These are phyloP conservation scores for Lignosus rhinocerotis DNA, from an alignment of 1,284 basidiomycete species.

Conservation along the genomic window DNA sequence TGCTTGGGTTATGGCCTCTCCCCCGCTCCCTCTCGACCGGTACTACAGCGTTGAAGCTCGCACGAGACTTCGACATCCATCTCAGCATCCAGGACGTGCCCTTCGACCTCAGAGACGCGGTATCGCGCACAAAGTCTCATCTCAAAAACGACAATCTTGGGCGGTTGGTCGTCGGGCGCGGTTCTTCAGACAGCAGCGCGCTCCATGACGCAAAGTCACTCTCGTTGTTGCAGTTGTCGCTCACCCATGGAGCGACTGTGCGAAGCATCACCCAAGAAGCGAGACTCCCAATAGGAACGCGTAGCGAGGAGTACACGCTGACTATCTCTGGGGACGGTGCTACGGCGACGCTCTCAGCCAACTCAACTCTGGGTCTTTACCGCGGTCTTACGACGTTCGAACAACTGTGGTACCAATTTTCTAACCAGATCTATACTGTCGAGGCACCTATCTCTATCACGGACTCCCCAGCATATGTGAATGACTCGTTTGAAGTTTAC, in stretches of 20 bases:
- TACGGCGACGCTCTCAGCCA: constrained; percentile 59
- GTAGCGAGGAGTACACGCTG: constrained; percentile 69
- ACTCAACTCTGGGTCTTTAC: constrained; percentile 74
- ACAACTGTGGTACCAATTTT: constrained; percentile 69
- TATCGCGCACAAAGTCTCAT: constrained; percentile 38
- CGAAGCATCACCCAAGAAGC: constrained; percentile 54
- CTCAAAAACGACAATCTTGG: constrained; percentile 45
- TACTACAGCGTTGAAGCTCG: constrained; percentile 48
- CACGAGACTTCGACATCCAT: constrained; percentile 44
- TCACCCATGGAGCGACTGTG: constrained; percentile 32
- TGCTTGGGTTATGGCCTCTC: constrained; percentile 57
- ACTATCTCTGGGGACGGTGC: constrained; percentile 59
- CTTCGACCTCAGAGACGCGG: constrained; percentile 46
- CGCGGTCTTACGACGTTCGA: constrained; percentile 84
- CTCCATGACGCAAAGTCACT: constrained; percentile 33
- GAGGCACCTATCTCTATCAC: constrained; percentile 59
- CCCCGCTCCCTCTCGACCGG: constrained; percentile 55
- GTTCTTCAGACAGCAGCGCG: constrained; percentile 37
- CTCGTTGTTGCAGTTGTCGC: constrained; percentile 40
- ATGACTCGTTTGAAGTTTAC: background rate
- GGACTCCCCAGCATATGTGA: constrained; percentile 65
- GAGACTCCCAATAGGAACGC: constrained; percentile 46
- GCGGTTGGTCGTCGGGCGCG: constrained; percentile 49
- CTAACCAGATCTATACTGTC: constrained; percentile 52
- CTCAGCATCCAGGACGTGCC: constrained; percentile 33